phyloP scores from a whole-genome alignment of 495 filamentous ascomycete species.

The Podospora didyma region DNA sequence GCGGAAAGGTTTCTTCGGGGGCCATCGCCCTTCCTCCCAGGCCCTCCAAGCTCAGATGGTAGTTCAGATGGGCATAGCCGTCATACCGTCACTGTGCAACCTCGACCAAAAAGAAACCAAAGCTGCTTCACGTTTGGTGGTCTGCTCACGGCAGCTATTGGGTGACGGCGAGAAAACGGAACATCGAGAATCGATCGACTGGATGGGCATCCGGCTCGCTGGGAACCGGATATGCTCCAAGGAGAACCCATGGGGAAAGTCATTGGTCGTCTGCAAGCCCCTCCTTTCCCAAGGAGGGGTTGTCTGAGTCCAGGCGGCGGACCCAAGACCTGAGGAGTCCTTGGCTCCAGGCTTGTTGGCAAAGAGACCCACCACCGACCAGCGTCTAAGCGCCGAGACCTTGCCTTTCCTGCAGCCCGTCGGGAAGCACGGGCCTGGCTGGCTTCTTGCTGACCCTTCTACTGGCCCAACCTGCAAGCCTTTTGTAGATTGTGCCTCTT shows the following conservation, averaged over 20 bases:
- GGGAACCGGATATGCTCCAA: slow-evolving; percentile 18
- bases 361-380: slow-evolving; percentile 15
- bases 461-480: slow-evolving; percentile 24
- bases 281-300: slow-evolving; percentile 14
- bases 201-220: slow-evolving; percentile 19
- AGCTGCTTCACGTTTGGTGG: neutral
- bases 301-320: neutral
- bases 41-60: too few relatives aligned
- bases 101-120: neutral
- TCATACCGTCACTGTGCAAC: neutral
- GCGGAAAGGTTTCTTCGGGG: too few relatives aligned
- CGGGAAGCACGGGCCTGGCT: slow-evolving; percentile 18
- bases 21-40: too few relatives aligned
- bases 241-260: slow-evolving; percentile 1
- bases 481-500: too few relatives aligned
- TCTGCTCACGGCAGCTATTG: neutral
- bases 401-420: slow-evolving; percentile 29
- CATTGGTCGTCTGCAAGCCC: slow-evolving; percentile 18
- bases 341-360: slow-evolving; percentile 23
- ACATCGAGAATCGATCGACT: neutral
- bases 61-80: neutral
- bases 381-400: slow-evolving; percentile 33
- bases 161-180: neutral
- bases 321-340: too few relatives aligned
- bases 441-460: slow-evolving; percentile 13